Evolutionary conservation across 352 stramenopile genomes (phyloP), one percentile per base, ranked within the genome.

Genomic region (Phytophthora pluvialis): DNA sequence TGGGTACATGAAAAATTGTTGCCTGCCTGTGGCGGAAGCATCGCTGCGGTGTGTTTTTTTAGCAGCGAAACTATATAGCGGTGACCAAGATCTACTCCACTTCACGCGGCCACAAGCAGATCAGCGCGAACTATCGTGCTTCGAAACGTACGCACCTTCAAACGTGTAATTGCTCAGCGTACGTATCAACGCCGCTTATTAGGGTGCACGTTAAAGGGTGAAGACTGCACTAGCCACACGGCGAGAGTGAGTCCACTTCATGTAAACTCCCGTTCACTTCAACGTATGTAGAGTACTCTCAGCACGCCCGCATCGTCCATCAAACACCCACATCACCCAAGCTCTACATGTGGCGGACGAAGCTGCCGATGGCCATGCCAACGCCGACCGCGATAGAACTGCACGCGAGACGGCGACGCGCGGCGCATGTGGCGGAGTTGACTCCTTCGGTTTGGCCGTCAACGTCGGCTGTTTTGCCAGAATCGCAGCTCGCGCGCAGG

Each of bases 391-490:
- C 38, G 21, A 60, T 40, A 42, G 4, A 36, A 35, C 40, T 33
- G 39, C 29, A 53, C 45, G 25, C 51, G 49, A 68, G 60, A 39
- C 25, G 45, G 45, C 52, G 45, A 68, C 50, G 38, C 6, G 18
- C 48, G 36, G 31, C 36, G 29, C 28, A 55, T 42, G 47, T 43
- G 16, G 51, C 26, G 16, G n/a, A n/a, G 21, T 45, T 35, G 36
- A 28, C 47, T n/a, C 47, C 35, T n/a, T 26, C 35, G 59, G 26
- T 29, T 38, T 51, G 44, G 38, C 45, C 53, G 12, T 64, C 52
- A 59, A 57, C 61, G 58, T 58, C 61, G 54, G 44, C 61, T 69
- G 61, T 69, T 69, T 69, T 69, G 7, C 29, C 53, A 64, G 61
- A 69, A 69, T 52, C 38, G 31, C 44, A 32, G 26, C 51, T 66